phyloP scores from a whole-genome alignment of 495 filamentous ascomycete genomes.

The Xylaria grammica region DNA sequence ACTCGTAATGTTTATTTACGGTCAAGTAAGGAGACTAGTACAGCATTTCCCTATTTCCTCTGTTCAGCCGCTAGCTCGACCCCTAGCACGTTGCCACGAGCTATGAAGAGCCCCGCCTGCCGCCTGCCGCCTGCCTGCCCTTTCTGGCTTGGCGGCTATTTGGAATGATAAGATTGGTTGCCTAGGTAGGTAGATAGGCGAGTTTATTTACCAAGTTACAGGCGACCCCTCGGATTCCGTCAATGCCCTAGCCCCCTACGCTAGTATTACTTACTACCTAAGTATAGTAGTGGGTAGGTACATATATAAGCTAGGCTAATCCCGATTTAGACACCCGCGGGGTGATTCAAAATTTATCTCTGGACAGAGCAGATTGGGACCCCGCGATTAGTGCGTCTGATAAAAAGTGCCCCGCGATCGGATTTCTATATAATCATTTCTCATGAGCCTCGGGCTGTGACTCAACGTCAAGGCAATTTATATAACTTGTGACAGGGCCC shows the following conservation, averaged over 20 bases:
- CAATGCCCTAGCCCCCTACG: too few relatives aligned
- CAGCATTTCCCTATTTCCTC: not conserved
- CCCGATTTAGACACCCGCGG: slow-evolving; percentile 16
- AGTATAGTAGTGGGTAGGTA: too few relatives aligned
- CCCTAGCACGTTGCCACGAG: slow-evolving; percentile 23
- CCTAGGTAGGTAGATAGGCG: not conserved
- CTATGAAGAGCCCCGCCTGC: slow-evolving; percentile 6
- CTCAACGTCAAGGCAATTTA: slow-evolving; percentile 10
- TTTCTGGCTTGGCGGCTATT: slow-evolving; percentile 5
- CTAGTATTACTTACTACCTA: too few relatives aligned
- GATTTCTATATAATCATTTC: slow-evolving; percentile 2
- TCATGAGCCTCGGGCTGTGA: slow-evolving; percentile 17
- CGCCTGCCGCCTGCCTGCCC: slow-evolving; percentile 11
- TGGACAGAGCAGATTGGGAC: not conserved
- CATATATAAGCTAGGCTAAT: not conserved
- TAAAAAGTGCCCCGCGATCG: slow-evolving; percentile 26
- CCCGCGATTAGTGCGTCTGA: slow-evolving; percentile 22
- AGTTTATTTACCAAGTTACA: too few relatives aligned
- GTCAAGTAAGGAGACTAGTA: slow-evolving; percentile 6
- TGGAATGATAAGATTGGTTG: not conserved
- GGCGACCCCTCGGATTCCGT: too few relatives aligned
- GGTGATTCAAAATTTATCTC: slow-evolving; percentile 9
- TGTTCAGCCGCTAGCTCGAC: slow-evolving; percentile 1
- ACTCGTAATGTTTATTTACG: slow-evolving; percentile 18
- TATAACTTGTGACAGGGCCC: not conserved